These are phyloP conservation scores for Candida insectalens DNA, from an alignment of 805 yeast genomes.

Conservation along the genomic window DNA sequence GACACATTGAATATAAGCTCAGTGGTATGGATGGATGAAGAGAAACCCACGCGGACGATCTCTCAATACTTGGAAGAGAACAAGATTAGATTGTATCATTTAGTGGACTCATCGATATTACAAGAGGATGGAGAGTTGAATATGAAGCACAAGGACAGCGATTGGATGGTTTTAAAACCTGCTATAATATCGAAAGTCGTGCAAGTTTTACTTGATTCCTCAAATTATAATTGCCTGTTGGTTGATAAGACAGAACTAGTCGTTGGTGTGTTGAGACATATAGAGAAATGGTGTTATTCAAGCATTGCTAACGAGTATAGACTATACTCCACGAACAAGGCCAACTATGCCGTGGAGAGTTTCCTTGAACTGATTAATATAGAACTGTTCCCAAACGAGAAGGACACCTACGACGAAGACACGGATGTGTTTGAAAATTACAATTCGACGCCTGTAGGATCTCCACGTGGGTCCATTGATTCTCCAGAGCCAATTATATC, in stretches of 20 bases:
- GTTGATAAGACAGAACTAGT: slow-evolving; percentile 76
- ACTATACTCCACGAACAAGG: slow-evolving; percentile 55
- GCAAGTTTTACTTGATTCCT: slow-evolving; percentile 49
- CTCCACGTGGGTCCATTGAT: slow-evolving; percentile 1
- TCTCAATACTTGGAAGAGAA: slow-evolving; percentile 53
- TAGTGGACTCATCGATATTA: slow-evolving; percentile 21
- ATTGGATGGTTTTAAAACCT: slow-evolving; percentile 71
- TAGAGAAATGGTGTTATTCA: slow-evolving; percentile 84
- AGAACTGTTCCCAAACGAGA: slow-evolving; percentile 35
- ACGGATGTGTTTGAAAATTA: slow-evolving; percentile 3
- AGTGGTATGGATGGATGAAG: slow-evolving; percentile 72
- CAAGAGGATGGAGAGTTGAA: slow-evolving; percentile 19
- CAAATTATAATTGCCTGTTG: slow-evolving; percentile 55
- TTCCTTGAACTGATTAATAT: slow-evolving; percentile 67
- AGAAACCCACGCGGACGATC: slow-evolving; percentile 68
- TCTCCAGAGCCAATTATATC: not conserved
- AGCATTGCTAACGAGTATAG: slow-evolving; percentile 81
- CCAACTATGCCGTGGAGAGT: slow-evolving; percentile 73
- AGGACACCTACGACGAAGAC: slow-evolving; percentile 4
- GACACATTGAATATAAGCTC: slow-evolving; percentile 62
- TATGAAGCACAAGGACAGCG: slow-evolving; percentile 25
- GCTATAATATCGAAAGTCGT: slow-evolving; percentile 57
- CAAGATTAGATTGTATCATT: slow-evolving; percentile 39
- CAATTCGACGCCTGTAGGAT: too few relatives aligned
- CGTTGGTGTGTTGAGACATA: slow-evolving; percentile 69